Percentiles rank a stretch among this genome's conserved stretches.
These are phyloP conservation scores for Actinomortierella wolfii DNA, from an alignment of 371 early-diverging fungal species.

Conservation along the genomic window DNA sequence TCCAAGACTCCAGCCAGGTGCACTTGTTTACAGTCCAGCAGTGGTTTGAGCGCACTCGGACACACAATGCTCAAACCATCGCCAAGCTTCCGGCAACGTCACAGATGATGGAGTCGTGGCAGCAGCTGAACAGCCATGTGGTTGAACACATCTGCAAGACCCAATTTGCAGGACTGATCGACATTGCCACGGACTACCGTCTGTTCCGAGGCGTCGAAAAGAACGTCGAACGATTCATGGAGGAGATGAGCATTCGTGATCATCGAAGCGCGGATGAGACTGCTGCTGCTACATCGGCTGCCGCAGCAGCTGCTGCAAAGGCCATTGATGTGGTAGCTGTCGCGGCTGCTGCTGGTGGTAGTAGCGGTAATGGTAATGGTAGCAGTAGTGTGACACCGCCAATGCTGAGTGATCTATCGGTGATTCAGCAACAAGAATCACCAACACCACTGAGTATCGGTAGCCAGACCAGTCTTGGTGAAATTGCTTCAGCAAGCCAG, in stretches of 20 bases:
- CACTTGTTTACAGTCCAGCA: constrained; percentile 28
- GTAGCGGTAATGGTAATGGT: background rate
- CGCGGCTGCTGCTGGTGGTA: background rate
- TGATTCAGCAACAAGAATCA: too few relatives aligned
- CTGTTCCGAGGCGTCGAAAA: constrained; percentile 43
- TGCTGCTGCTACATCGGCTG: background rate
- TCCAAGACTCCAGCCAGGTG: constrained; percentile 11
- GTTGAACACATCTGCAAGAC: constrained; percentile 43
- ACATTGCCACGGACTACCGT: constrained; percentile 40
- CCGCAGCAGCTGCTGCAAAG: background rate
- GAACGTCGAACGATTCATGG: constrained; percentile 37
- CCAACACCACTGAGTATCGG: too few relatives aligned
- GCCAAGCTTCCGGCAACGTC: constrained; percentile 36
- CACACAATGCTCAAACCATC: constrained; percentile 29
- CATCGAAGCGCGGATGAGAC: constrained; percentile 2
- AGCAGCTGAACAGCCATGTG: constrained; percentile 20
- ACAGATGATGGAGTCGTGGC: constrained; percentile 46
- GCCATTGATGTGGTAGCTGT: background rate
- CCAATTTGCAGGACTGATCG: constrained; percentile 38
- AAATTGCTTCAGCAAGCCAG: too few relatives aligned
- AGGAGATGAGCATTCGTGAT: constrained; percentile 33
- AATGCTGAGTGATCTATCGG: too few relatives aligned
- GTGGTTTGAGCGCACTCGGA: constrained; percentile 43
- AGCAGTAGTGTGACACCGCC: too few relatives aligned
- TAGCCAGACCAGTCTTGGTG: too few relatives aligned